Evolutionary conservation across 305 asterid genomes (phyloP).

Genomic region (Solanum hybrid): DNA sequence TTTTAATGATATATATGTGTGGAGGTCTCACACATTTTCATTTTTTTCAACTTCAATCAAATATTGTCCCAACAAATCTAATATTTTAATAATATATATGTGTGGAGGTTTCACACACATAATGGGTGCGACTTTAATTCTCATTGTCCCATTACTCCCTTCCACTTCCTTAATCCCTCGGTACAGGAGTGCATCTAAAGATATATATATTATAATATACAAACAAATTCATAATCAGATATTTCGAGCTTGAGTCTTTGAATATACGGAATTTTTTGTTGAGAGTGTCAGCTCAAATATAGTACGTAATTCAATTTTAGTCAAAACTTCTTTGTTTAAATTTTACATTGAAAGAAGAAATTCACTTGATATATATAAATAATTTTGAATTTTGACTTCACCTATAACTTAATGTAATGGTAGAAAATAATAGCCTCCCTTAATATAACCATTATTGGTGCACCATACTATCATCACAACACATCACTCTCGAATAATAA

Average conservation of each 20-base stretch:
- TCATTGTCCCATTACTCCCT: neutral
- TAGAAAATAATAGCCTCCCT: neutral
- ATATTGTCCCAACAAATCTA: neutral
- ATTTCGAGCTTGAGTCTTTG: neutral
- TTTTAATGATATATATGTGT: neutral
- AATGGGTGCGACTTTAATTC: neutral
- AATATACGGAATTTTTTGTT: rapidly evolving
- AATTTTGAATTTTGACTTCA: too few species aligned
- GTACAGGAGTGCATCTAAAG: neutral
- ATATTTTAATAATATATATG: neutral
- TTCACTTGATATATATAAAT: neutral
- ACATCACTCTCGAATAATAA: neutral
- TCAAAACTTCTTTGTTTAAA: neutral
- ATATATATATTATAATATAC: too few species aligned
- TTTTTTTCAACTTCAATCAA: neutral
- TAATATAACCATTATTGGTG: neutral
- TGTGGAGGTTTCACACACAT: neutral
- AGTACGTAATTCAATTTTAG: neutral
- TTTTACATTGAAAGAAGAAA: neutral
- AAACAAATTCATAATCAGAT: neutral
- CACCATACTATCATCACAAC: neutral
- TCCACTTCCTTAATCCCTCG: neutral
- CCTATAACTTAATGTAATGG: neutral
- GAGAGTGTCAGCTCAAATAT: neutral
- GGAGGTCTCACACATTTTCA: neutral